Evolutionary conservation across 352 stramenopile species (phyloP).

Genomic region (Peronosclerospora sorghi): DNA sequence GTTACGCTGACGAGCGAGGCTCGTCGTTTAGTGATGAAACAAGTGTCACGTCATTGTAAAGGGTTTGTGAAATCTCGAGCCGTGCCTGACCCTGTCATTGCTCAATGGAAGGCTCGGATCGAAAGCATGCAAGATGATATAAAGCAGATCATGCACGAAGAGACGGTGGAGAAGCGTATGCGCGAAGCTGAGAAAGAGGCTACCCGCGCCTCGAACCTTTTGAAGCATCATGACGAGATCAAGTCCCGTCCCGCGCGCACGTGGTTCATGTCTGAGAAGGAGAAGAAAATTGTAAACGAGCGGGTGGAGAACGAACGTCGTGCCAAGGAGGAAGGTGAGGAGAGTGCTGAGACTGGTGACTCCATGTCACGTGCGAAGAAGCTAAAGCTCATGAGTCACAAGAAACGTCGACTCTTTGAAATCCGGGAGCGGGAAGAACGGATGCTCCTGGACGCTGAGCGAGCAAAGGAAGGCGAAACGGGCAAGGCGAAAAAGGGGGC

Average conservation of each 20-base stretch:
- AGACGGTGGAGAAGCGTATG: conserved; percentile 85
- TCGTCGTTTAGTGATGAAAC: conserved; percentile 90
- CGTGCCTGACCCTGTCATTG: conserved; percentile 80
- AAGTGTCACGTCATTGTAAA: conserved; percentile 83
- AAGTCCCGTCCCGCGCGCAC: conserved; percentile 70
- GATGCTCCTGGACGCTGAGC: conserved; percentile 52
- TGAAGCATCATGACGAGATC: conserved; percentile 89
- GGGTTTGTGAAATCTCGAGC: conserved; percentile 87
- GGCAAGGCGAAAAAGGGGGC: conserved; percentile 29
- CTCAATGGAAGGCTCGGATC: conserved; percentile 79
- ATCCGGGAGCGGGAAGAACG: conserved; percentile 75
- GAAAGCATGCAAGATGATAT: conserved; percentile 74
- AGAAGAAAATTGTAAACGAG: conserved; percentile 80
- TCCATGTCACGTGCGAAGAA: conserved; percentile 55
- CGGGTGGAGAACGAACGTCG: conserved; percentile 57
- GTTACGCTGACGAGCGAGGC: conserved; percentile 87
- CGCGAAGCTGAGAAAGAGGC: conserved; percentile 84
- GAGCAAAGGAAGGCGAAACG: conserved; percentile 25
- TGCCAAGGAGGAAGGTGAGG: conserved; percentile 27
- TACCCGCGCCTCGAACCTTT: conserved; percentile 80
- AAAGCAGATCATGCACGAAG: conserved; percentile 76
- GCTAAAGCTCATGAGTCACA: conserved; percentile 82
- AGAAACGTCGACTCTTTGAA: conserved; percentile 76
- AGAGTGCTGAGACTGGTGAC: conserved; percentile 20
- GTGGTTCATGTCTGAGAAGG: conserved; percentile 88